Conservation (phyloP, 768 basidiomycete genomes). For the Termitomyces sp. region DNA sequence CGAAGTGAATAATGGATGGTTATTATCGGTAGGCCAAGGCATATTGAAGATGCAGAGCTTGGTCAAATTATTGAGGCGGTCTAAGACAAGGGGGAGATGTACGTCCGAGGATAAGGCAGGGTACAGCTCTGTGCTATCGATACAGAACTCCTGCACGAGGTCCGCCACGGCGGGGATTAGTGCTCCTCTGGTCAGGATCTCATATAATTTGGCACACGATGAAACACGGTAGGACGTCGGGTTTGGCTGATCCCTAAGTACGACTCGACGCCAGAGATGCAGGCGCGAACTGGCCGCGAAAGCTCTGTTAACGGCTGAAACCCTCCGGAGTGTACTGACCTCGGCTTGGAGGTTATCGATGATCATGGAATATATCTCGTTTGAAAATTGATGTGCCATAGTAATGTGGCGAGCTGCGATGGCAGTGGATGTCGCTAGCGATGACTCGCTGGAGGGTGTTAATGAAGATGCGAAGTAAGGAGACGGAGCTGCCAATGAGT, state of each 20-base stretch:
- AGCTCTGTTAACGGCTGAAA: slow-evolving; percentile 1
- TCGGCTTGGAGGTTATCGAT: slow-evolving; percentile 4
- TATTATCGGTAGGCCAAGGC: not conserved
- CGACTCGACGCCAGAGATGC: slow-evolving; percentile 1
- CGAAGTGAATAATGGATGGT: not conserved
- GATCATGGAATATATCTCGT: slow-evolving; percentile 1
- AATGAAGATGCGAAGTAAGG: not conserved
- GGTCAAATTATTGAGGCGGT: not conserved
- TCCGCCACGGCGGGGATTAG: not conserved
- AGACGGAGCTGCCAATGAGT: not conserved
- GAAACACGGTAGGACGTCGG: not conserved
- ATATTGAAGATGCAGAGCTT: not conserved
- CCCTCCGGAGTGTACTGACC: not conserved
- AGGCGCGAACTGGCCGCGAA: not conserved
- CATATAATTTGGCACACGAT: not conserved
- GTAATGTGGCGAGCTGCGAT: not conserved
- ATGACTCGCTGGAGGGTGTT: not conserved
- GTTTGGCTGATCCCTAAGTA: not conserved
- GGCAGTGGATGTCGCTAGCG: not conserved
- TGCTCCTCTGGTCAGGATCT: not conserved
- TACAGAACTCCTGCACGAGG: slow-evolving; percentile 1
- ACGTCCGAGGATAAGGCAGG: not conserved
- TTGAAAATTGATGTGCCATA: not conserved
- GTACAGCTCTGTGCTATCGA: not conserved
- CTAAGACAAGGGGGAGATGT: slow-evolving; percentile 1